phyloP scores from a whole-genome alignment of 192 early-diverging fungal species.

The Phlyctochytrium planicorne region DNA sequence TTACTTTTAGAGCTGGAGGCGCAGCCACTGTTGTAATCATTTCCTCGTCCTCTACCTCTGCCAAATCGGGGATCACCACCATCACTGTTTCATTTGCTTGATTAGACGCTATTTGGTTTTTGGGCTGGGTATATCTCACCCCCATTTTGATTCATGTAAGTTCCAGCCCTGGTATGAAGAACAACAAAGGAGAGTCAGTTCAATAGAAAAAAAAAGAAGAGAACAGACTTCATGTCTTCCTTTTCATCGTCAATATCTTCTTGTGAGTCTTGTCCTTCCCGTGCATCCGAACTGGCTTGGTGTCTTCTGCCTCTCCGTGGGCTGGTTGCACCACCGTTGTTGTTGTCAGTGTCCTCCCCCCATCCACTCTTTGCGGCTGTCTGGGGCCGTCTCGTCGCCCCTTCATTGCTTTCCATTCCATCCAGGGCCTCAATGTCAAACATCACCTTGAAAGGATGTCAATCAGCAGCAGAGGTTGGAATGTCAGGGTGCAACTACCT shows the following conservation, averaged over 20 bases:
- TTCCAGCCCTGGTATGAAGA: background rate
- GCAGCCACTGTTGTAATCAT: slow-evolving; percentile 45
- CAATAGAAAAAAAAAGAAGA: too few species aligned
- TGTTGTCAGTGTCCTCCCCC: background rate
- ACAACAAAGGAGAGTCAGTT: background rate
- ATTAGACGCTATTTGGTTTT: too few species aligned
- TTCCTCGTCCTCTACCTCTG: slow-evolving; percentile 45
- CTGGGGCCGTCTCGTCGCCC: background rate
- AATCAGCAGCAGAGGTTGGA: background rate
- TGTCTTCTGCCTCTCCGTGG: background rate
- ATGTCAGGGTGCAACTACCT: background rate
- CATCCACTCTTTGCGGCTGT: background rate
- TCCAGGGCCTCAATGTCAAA: background rate
- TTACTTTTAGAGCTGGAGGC: slow-evolving; percentile 41
- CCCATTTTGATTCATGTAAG: background rate
- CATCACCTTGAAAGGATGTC: background rate
- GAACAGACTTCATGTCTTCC: background rate
- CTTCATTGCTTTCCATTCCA: too few species aligned
- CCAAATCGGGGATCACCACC: slow-evolving; percentile 45
- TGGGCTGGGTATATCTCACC: too few species aligned
- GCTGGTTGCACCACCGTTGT: background rate
- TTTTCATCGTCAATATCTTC: background rate
- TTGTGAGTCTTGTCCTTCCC: background rate
- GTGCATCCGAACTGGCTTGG: background rate
- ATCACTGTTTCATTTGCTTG: slow-evolving; percentile 30